These are phyloP conservation scores for Schizopora paradoxa DNA, from an alignment of 1,284 basidiomycete genomes.

Conservation along the genomic window DNA sequence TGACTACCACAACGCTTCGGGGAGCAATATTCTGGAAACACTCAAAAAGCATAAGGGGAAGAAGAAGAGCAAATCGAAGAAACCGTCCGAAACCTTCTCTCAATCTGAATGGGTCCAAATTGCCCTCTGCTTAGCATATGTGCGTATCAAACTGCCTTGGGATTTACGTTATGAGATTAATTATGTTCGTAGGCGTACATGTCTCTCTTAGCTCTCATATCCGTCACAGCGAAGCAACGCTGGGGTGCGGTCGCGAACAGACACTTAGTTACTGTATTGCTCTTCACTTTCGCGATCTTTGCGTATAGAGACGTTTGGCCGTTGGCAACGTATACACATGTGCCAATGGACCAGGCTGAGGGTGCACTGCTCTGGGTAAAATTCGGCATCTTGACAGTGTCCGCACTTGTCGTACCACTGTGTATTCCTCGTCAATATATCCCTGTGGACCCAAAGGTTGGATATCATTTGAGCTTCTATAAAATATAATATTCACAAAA, in stretches of 20 bases:
- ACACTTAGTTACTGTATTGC: constrained; percentile 34
- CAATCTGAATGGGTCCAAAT: constrained; percentile 23
- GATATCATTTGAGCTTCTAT: constrained; percentile 33
- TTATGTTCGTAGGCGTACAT: constrained; percentile 22
- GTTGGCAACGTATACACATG: constrained; percentile 41
- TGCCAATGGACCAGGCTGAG: constrained; percentile 31
- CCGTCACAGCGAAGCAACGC: constrained; percentile 25
- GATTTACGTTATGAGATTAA: not conserved
- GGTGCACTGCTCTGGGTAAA: constrained; percentile 36
- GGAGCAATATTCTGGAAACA: constrained; percentile 3
- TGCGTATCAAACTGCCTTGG: constrained; percentile 12
- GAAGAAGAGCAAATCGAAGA: constrained; percentile 1
- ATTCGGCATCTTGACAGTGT: constrained; percentile 29
- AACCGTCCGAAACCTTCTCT: constrained; percentile 12
- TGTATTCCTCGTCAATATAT: constrained; percentile 38
- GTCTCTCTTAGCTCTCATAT: constrained; percentile 28
- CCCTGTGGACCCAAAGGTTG: constrained; percentile 35
- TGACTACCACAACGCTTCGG: constrained; percentile 18
- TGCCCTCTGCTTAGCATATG: constrained; percentile 22
- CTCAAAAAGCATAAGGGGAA: constrained; percentile 16
- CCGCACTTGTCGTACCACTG: constrained; percentile 34
- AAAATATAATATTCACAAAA: constrained; percentile 30
- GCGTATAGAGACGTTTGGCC: constrained; percentile 64
- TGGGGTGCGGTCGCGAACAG: constrained; percentile 29
- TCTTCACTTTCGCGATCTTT: constrained; percentile 39